These are phyloP conservation scores for Pseudopithomyces chartarum DNA, from an alignment of 2,329 filamentous ascomycete genomes.

Conservation along the genomic window DNA sequence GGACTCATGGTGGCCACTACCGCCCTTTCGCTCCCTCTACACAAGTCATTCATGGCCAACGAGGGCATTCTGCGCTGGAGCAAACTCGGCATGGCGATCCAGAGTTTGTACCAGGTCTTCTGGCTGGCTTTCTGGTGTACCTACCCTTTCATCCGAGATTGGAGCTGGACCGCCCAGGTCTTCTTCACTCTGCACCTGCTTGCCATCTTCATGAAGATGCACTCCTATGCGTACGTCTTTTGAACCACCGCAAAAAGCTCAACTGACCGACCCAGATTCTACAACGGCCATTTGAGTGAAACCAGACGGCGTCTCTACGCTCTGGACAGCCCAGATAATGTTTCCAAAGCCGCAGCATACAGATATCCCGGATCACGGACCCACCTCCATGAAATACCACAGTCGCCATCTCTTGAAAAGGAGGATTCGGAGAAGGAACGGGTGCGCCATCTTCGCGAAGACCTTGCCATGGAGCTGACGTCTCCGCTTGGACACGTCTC, in stretches of 20 bases:
- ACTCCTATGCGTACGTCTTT: slow-evolving; percentile 73
- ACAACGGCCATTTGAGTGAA: slow-evolving; percentile 92
- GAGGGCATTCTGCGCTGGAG: slow-evolving; percentile 70
- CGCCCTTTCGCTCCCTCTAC: slow-evolving; percentile 72
- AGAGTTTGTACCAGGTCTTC: slow-evolving; percentile 77
- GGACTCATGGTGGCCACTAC: slow-evolving; percentile 82
- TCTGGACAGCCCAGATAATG: slow-evolving; percentile 77
- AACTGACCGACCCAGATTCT: slow-evolving; percentile 62
- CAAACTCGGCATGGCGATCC: slow-evolving; percentile 76
- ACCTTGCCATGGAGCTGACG: slow-evolving; percentile 87
- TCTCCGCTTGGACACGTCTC: slow-evolving; percentile 88
- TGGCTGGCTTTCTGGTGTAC: slow-evolving; percentile 86
- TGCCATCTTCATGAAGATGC: slow-evolving; percentile 97
- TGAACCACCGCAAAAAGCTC: background rate
- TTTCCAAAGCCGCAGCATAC: slow-evolving; percentile 72
- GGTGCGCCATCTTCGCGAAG: slow-evolving; percentile 75
- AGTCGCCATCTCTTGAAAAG: slow-evolving; percentile 51
- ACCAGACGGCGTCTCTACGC: slow-evolving; percentile 79
- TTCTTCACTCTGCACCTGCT: slow-evolving; percentile 91
- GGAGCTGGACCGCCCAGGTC: slow-evolving; percentile 98
- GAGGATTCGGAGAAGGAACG: slow-evolving; percentile 39
- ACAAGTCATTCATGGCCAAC: slow-evolving; percentile 66
- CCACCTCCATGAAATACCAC: slow-evolving; percentile 60
- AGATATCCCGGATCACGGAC: slow-evolving; percentile 65
- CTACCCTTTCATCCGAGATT: slow-evolving; percentile 79